Conservation (phyloP, 495 filamentous ascomycete species). For the Neurospora discreta region DNA sequence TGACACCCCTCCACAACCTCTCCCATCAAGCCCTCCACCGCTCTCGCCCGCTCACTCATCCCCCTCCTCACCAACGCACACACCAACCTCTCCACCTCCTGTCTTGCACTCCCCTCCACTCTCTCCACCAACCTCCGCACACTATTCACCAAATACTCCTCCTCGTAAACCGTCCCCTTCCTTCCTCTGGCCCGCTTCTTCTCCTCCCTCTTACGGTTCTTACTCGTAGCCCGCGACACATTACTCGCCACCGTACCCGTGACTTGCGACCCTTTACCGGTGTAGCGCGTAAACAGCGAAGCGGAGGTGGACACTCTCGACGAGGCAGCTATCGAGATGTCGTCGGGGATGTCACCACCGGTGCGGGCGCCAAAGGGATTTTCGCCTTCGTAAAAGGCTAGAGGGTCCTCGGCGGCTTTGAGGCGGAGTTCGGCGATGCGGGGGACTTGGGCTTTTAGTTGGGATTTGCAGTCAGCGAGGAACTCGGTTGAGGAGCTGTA, state of each 20-base stretch:
- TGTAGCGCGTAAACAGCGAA: slow-evolving; percentile 86
- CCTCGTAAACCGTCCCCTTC: slow-evolving; percentile 94
- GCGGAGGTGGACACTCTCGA: slow-evolving; percentile 66
- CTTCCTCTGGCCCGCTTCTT: slow-evolving; percentile 88
- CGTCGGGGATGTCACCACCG: slow-evolving; percentile 70
- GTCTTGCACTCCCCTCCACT: slow-evolving; percentile 50
- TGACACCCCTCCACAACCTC: slow-evolving; percentile 62
- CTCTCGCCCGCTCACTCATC: slow-evolving; percentile 78
- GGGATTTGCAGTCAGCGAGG: slow-evolving; percentile 79
- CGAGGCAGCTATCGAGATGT: slow-evolving; percentile 80
- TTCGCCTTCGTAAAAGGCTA: slow-evolving; percentile 66
- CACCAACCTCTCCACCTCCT: slow-evolving; percentile 61
- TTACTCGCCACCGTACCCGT: slow-evolving; percentile 55
- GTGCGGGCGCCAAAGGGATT: slow-evolving; percentile 22
- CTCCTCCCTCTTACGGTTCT: slow-evolving; percentile 78
- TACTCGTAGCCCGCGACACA: slow-evolving; percentile 62
- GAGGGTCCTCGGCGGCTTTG: slow-evolving; percentile 72
- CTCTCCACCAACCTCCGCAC: slow-evolving; percentile 76
- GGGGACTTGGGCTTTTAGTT: slow-evolving; percentile 73
- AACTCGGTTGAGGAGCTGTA: slow-evolving; percentile 74
- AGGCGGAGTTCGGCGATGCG: slow-evolving; percentile 68
- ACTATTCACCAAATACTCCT: slow-evolving; percentile 87
- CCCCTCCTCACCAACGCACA: slow-evolving; percentile 61
- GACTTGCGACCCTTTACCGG: slow-evolving; percentile 46
- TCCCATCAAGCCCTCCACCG: slow-evolving; percentile 58